Evolutionary conservation across 139 green algal genomes (phyloP), one percentile per base, ranked within the genome.

Genomic region (Coelastrella sp.): DNA sequence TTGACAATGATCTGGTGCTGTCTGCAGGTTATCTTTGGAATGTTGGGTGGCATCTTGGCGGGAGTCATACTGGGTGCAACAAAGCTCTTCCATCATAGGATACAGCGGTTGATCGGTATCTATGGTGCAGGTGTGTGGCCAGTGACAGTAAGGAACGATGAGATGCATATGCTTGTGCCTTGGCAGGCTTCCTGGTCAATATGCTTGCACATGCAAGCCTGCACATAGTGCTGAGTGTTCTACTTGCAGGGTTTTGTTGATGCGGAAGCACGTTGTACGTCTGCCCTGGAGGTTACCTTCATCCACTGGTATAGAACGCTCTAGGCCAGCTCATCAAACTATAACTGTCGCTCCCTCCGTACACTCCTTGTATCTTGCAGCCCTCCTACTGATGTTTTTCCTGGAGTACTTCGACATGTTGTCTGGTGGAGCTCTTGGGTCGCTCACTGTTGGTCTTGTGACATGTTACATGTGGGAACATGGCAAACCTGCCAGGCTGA

Each of bases 321-420:
- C n/a, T n/a, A n/a, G n/a, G n/a, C n/a, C n/a, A n/a, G n/a, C n/a
- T n/a, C n/a, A n/a, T n/a, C n/a, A n/a, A n/a, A n/a, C n/a, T n/a
- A n/a, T n/a, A n/a, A n/a, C n/a, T n/a, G n/a, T n/a, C 48, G 1
- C 48, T 57, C 2, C 48, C 17, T 11, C 13, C 13, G 13, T 64
- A 21, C 53, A 32, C 19, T 27, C 30, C 2, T 64, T 64, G 17
- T 19, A 32, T 64, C 53, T 21, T 84, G 62, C 83, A 92, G 92
- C 85, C 2, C 74, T 96, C 38, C 77, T 92, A 43, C 80, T 95
- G 75, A 95, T 96, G 85, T 96, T 92, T 72, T 94, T 96, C 27
- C 78, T 97, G 37, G 91, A 95, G 63, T 87, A 92, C 43, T 95
- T 88, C 48, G 69, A 91, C 57, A 93, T 95, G 84, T 91, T 86